Conservation (phyloP, 257 asterid genomes). For the Jacaranda mimosifolia region DNA sequence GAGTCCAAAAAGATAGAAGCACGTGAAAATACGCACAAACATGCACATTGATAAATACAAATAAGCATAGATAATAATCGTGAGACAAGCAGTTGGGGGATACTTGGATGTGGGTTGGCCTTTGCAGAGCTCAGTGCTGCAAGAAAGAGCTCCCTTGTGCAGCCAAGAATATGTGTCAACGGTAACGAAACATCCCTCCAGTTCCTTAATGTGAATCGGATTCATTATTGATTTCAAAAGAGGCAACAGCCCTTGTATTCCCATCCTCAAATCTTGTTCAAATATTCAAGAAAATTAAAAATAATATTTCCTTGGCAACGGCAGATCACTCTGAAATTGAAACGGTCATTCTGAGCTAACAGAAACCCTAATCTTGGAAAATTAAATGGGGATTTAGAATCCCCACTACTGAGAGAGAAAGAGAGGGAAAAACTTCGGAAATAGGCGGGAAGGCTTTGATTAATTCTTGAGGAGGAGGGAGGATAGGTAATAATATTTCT, state of each 20-base stretch:
- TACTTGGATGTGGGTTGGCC: constrained; percentile 90
- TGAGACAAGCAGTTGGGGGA: constrained; percentile 3
- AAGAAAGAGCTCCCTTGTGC: constrained; percentile 96
- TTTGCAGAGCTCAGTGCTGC: constrained; percentile 97
- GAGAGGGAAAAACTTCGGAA: constrained; percentile 8
- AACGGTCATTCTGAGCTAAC: constrained; percentile 17
- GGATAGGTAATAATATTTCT: neutral
- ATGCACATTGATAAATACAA: neutral
- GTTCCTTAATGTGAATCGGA: constrained; percentile 81
- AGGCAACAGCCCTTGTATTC: constrained; percentile 88
- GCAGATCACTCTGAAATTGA: constrained; percentile 6
- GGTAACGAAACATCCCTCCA: constrained; percentile 82
- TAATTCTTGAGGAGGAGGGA: constrained; percentile 10
- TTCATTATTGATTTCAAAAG: constrained; percentile 92
- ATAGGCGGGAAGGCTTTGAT: constrained; percentile 52
- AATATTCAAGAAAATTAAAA: constrained; percentile 26
- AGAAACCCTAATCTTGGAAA: constrained; percentile 37
- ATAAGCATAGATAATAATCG: constrained; percentile 1
- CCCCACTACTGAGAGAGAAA: constrained; percentile 30
- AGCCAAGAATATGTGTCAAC: constrained; percentile 98
- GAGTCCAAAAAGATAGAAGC: neutral
- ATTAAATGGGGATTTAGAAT: constrained; percentile 31
- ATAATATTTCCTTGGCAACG: constrained; percentile 13
- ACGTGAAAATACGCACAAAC: neutral
- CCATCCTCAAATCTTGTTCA: constrained; percentile 55